Percentiles rank a stretch among this genome's conserved stretches.
Conservation (phyloP, 169 alveolate species). For the Plasmodium vivax region DNA sequence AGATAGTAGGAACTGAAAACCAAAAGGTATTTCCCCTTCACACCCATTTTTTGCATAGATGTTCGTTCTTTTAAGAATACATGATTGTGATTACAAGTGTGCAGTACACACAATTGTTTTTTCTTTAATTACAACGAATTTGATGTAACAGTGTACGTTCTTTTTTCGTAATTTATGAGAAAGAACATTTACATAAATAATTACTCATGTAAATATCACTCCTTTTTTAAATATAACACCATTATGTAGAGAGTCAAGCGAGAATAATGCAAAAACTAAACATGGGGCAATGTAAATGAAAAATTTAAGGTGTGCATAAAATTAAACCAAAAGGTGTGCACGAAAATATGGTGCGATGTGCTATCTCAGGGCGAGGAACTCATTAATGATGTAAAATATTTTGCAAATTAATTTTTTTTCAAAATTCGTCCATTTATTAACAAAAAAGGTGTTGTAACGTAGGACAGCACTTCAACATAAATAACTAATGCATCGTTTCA, state of each 20-base stretch:
- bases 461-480: background rate
- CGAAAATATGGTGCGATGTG: background rate
- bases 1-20: constrained; percentile 4
- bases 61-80: background rate
- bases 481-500: background rate
- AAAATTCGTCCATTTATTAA: background rate
- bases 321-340: background rate
- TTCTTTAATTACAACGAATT: background rate
- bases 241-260: background rate
- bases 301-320: background rate
- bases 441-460: background rate
- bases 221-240: background rate
- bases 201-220: background rate
- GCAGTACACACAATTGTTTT: background rate
- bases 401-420: background rate
- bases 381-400: constrained; percentile 4
- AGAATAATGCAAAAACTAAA: background rate
- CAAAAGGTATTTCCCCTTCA: constrained; percentile 1
- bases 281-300: background rate
- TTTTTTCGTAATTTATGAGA: background rate
- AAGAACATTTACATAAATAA: background rate
- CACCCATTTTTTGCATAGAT: background rate
- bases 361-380: background rate
- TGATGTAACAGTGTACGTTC: background rate
- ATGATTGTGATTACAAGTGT: background rate